Evolutionary conservation across 1,139 yeast genomes (phyloP), one percentile per base, ranked within the genome.

Genomic region (Pichiaceae sp.): DNA sequence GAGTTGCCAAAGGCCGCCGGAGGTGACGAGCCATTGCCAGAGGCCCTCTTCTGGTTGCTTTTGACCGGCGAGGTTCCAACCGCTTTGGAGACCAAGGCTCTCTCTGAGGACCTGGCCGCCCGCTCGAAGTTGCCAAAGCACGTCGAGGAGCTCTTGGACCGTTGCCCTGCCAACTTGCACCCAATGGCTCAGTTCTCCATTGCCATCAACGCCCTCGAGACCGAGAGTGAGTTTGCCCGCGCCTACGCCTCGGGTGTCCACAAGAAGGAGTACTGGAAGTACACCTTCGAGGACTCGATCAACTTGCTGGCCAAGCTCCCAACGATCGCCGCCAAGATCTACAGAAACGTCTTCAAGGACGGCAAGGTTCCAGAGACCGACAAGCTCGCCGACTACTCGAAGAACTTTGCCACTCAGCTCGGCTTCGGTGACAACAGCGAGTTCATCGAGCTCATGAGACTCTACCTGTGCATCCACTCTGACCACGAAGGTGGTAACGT

Each of bases 401-500:
- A 85, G 59, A 89, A 89, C 73, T 78, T 86, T 63, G 85, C 96
- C 50, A 65, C 70, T 57, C 66, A 84, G 65, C 72, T 87, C 57
- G 96, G 97, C 56, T 82, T 68, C 66, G 89, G 86, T 59, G 70
- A 71, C 50, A 78, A 83, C 70, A 58, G 64, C 52, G 93, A 85
- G 64, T 89, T 89, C 61, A 75, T 83, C 44, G 95, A 87, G 66
- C 75, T 89, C 57, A 79, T 87, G 78, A 79, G 96, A 71, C 74
- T 89, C 58, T 89, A 89, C 74, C 74, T 86, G 60, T 85, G 96
- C 49, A 81, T 89, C 57, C 97, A 89, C 72, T 87, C 95, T 39
- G 96, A 89, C 66, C 97, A 89, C 69, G 97, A 89, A 71, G 96
- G 96, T 70, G 97, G 97, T 66, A 89, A 89, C 60, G 97, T 89